Percentiles rank a stretch among this genome's conserved stretches.
These are phyloP conservation scores for Mycena belliarum DNA, from an alignment of 768 basidiomycete genomes.

Conservation along the genomic window DNA sequence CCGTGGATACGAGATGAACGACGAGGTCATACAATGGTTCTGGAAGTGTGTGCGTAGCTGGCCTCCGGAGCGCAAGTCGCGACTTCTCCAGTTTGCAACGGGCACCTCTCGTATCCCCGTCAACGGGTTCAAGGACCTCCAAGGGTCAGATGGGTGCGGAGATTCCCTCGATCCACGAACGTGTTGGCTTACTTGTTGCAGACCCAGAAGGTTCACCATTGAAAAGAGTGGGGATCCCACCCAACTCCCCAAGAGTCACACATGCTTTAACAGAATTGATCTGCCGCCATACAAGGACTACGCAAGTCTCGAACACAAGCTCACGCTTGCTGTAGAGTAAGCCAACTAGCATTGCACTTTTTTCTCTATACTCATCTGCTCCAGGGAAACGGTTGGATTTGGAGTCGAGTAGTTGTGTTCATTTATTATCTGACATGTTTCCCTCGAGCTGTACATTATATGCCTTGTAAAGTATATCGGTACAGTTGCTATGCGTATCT, in stretches of 20 bases:
- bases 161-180: neutral
- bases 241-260: conserved; percentile 94
- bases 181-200: neutral
- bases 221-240: conserved; percentile 98
- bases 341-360: conserved; percentile 33
- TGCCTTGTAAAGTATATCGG: conserved; percentile 8
- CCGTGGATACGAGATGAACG: conserved; percentile 92
- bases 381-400: conserved; percentile 90
- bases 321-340: conserved; percentile 92
- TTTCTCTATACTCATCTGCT: conserved; percentile 10
- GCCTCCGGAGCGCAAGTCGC: conserved; percentile 98
- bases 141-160: conserved; percentile 80
- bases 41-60: conserved; percentile 98
- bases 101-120: conserved; percentile 97
- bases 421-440: conserved; percentile 20
- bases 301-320: conserved; percentile 89
- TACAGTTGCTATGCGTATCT: conserved; percentile 17
- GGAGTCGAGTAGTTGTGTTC: conserved; percentile 85
- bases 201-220: conserved; percentile 71
- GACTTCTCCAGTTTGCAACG: conserved; percentile 93
- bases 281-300: conserved; percentile 98
- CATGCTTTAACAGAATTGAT: conserved; percentile 96
- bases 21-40: conserved; percentile 99
- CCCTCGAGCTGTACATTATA: conserved; percentile 19
- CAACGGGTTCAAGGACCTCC: conserved; percentile 97